Percentiles rank a stretch among this genome's conserved stretches.
Evolutionary conservation across 371 early-diverging fungal species (phyloP).

Genomic region (Apophysomyces trapeziformis): DNA sequence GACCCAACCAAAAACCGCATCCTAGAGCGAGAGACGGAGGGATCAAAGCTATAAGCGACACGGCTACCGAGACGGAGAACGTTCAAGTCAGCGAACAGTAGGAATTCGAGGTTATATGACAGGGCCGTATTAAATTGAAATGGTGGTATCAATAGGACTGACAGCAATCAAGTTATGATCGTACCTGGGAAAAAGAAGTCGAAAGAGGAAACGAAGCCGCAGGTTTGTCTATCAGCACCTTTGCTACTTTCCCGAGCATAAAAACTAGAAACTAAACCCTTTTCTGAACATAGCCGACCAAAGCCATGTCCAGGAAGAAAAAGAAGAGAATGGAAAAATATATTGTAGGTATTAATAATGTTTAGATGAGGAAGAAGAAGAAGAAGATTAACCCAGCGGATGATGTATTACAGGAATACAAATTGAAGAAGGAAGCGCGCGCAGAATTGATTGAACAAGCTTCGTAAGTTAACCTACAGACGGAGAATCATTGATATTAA

Average conservation of each 20-base stretch:
- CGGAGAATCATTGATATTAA: background rate
- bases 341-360: constrained; percentile 60
- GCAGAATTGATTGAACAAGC: constrained; percentile 83
- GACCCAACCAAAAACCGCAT: constrained; percentile 50
- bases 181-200: constrained; percentile 29
- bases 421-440: constrained; percentile 93
- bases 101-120: background rate
- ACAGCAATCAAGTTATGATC: constrained; percentile 49
- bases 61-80: background rate
- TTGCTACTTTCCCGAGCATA: background rate
- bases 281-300: constrained; percentile 25
- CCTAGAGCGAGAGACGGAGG: constrained; percentile 60
- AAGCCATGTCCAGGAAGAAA: constrained; percentile 74
- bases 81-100: constrained; percentile 7
- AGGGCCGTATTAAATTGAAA: too few relatives aligned
- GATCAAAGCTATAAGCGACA: constrained; percentile 13
- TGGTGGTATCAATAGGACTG: constrained; percentile 9
- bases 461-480: constrained; percentile 40
- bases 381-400: background rate
- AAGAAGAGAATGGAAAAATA: constrained; percentile 82
- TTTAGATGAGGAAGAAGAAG: too few relatives aligned
- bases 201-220: constrained; percentile 4
- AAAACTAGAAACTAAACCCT: background rate
- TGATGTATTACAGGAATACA: constrained; percentile 68
- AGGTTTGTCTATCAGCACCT: constrained; percentile 7